These are phyloP conservation scores for Oryza australiensis DNA, from an alignment of 176 grass and related monocot genomes.

Conservation along the genomic window DNA sequence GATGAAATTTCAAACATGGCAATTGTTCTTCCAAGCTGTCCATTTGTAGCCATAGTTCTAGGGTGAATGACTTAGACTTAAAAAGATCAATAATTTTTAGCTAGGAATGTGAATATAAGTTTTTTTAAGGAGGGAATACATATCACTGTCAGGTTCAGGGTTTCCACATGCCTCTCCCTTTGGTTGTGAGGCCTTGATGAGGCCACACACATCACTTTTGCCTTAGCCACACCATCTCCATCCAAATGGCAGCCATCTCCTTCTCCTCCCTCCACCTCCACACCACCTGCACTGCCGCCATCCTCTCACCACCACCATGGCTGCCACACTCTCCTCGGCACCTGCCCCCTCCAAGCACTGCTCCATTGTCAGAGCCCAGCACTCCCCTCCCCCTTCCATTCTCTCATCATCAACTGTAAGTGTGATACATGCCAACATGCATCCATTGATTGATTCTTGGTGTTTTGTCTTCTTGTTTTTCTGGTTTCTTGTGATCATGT, in stretches of 20 bases:
- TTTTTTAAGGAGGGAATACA: no score
- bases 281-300: constrained; percentile 5
- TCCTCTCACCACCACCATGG: constrained; percentile 38
- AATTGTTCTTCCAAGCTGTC: neutral
- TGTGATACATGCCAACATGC: neutral
- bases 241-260: constrained; percentile 41
- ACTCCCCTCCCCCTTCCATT: constrained; percentile 25
- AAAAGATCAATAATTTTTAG: no score
- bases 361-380: constrained; percentile 37
- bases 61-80: no score
- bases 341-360: constrained; percentile 56
- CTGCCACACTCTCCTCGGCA: constrained; percentile 61
- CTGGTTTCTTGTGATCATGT: neutral
- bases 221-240: constrained; percentile 45
- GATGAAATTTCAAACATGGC: neutral
- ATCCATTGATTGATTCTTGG: neutral
- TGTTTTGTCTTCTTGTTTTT: neutral
- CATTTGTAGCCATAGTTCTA: neutral
- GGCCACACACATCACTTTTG: constrained; percentile 30
- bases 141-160: constrained; percentile 10
- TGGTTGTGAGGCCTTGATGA: constrained; percentile 26
- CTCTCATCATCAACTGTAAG: constrained; percentile 46
- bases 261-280: constrained; percentile 24
- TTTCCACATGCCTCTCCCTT: constrained; percentile 25
- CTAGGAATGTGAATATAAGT: no score